Conservation (phyloP, 2,329 filamentous ascomycete species). For the Alternaria sp. region DNA sequence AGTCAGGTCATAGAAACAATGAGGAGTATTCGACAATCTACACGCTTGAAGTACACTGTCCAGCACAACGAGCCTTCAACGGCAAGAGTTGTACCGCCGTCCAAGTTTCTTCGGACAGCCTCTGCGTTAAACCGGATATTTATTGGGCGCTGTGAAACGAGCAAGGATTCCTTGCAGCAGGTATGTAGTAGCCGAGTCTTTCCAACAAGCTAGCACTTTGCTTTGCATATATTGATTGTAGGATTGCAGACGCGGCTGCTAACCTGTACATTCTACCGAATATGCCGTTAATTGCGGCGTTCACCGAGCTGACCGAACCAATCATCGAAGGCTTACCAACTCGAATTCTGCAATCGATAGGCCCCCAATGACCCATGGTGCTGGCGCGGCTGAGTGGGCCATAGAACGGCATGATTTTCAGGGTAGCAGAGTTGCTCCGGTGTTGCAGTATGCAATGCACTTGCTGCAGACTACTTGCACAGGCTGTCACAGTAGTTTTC, state of each 20-base stretch:
- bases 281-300: not conserved
- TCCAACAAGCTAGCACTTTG: not conserved
- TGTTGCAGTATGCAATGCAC: constrained; percentile 16
- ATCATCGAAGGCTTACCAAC: not conserved
- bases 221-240: constrained; percentile 2
- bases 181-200: not conserved
- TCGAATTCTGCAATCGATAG: constrained; percentile 3
- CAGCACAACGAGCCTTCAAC: not conserved
- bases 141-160: not conserved
- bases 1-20: not conserved
- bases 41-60: constrained; percentile 2
- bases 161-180: constrained; percentile 11
- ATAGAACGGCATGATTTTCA: constrained; percentile 3
- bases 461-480: constrained; percentile 3
- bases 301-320: constrained; percentile 1
- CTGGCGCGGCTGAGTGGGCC: constrained; percentile 1
- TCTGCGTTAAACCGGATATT: not conserved
- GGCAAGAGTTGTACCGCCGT: not conserved
- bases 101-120: constrained; percentile 1
- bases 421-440: constrained; percentile 4
- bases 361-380: not conserved
- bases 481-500: constrained; percentile 1
- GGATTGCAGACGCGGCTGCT: not conserved
- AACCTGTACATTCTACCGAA: not conserved
- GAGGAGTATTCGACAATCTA: not conserved